phyloP scores from a whole-genome alignment of 2,329 filamentous ascomycete species.

The Atkinsonella texensis region DNA sequence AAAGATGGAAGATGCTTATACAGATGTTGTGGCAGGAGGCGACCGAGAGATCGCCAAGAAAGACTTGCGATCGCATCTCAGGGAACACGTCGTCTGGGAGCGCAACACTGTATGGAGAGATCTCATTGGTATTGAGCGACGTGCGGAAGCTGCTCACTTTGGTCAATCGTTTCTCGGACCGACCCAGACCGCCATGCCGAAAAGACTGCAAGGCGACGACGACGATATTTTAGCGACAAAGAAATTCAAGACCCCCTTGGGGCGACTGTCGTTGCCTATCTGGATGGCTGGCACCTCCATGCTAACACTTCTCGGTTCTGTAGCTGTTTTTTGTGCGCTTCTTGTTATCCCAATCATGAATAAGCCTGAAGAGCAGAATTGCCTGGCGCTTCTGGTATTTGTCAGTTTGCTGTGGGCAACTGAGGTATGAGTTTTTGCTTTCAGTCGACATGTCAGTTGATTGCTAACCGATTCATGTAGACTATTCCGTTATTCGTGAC shows the following conservation, averaged over 20 bases:
- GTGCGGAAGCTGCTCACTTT: constrained; percentile 86
- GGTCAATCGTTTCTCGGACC: constrained; percentile 74
- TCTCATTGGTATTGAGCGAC: constrained; percentile 94
- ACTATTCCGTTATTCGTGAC: constrained; percentile 96
- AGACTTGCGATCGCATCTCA: constrained; percentile 77
- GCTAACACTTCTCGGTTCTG: constrained; percentile 57
- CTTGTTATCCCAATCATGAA: constrained; percentile 73
- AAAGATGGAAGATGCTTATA: constrained; percentile 68
- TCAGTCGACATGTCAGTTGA: background rate
- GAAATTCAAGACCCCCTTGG: constrained; percentile 68
- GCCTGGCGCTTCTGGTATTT: constrained; percentile 83
- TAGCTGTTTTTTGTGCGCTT: constrained; percentile 62
- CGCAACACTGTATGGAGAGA: constrained; percentile 98
- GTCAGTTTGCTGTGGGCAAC: constrained; percentile 95
- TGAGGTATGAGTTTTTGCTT: constrained; percentile 46
- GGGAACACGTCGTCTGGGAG: constrained; percentile 98
- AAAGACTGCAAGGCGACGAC: constrained; percentile 76
- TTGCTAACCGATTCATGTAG: constrained; percentile 27
- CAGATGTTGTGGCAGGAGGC: constrained; percentile 69
- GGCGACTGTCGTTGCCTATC: constrained; percentile 59
- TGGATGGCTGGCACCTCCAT: constrained; percentile 82
- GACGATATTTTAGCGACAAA: constrained; percentile 48
- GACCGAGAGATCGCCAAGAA: constrained; percentile 66
- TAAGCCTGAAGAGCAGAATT: constrained; percentile 86
- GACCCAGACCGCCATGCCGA: constrained; percentile 53